Evolutionary conservation across 1,139 yeast genomes (phyloP), one percentile per base, ranked within the genome.

Genomic region (Candida smagusa): DNA sequence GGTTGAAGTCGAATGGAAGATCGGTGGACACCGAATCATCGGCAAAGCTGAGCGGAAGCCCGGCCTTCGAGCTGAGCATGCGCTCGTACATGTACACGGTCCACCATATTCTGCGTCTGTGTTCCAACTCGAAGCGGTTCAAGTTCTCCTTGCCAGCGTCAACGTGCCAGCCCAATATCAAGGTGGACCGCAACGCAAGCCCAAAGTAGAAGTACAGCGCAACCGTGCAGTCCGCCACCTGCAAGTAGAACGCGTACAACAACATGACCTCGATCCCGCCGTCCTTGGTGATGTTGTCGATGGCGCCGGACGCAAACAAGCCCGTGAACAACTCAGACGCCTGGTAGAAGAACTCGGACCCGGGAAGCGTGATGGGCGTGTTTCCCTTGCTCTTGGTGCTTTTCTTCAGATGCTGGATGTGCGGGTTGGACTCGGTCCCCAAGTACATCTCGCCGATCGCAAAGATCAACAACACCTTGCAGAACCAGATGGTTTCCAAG

Each of bases 71-170:
- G 12, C 89, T 81, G 32, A 86, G 63, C 88, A 86, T 86, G 56
- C 95, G 63, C 61, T 87, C 96, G 53, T 83, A 83, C 86, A 85
- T 85, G 59, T 85, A 86, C 8, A 86, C 90, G 0, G 95, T 85
- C 96, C 96, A 87, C 92, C 95, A 87, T 13, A 87, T 63, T 48
- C 96, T 65, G 53, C 95, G 68, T 47, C 94, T 66, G 56, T 87
- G 95, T 49, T 87, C 96, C 37, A 84, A 59, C 52, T 84, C 89
- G 50, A 73, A 82, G 36, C 86, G 60, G 40, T 80, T 72, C 37
- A 84, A 54, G 23, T 70, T 66, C 42, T 80, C 86, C 49, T 79
- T 78, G 40, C 83, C 89, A 6, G 88, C 83, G 61, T 84, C 92
- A 2, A 84, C 92, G 58, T 87, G 95, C 80, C 87, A 74, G 1